Evolutionary conservation across 2,329 filamentous ascomycete genomes (phyloP), one percentile per base, ranked within the genome.

Genomic region (Penicillium occitanis): DNA sequence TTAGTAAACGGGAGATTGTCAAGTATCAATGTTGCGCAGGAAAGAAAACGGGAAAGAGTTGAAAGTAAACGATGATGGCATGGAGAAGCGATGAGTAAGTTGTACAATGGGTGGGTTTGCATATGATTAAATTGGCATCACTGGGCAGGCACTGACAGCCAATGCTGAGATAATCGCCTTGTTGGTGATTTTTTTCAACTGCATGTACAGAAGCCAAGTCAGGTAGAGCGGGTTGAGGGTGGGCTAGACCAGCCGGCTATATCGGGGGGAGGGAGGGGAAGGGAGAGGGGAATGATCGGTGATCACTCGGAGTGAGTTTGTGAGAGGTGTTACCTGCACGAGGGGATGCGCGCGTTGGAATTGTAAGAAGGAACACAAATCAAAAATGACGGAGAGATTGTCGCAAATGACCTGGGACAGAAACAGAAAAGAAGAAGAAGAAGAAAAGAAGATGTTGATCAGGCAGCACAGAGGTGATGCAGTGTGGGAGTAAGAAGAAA

Each of bases 211-310:
- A 58, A 63, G 66, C 66, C 69, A 68, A 70, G 62, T 65, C 71
- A 68, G 72, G 63, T 69, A 69, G 73, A 72, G 67, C 70, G 69
- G 73, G 77, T 58, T 57, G 60, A 55, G 50, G 66, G 66, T 62
- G 68, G 66, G 66, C 63, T 67, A 69, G 67, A 66, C 53, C 65
- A 64, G 48, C 48, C 67, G 44, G 50, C 40, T 63, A 50, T 48
- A 67, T 53, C 25, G 59, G 40, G 40, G 46, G 42, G n/a, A 22
- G n/a, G 48, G 30, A 42, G 40, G 53, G 25, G 61, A 48, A 48
- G 50, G 48, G 37, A 19, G 53, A 30, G 53, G 51, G 60, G 60
- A 44, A 55, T 46, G 25, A 37, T 59, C 48, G 57, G 25, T 30
- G 40, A 55, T 55, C 65, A 66, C 55, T 60, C 22, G 37, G 55